Evolutionary conservation across 73 alveolate genomes (phyloP).

Genomic region (Breviolum minutum): DNA sequence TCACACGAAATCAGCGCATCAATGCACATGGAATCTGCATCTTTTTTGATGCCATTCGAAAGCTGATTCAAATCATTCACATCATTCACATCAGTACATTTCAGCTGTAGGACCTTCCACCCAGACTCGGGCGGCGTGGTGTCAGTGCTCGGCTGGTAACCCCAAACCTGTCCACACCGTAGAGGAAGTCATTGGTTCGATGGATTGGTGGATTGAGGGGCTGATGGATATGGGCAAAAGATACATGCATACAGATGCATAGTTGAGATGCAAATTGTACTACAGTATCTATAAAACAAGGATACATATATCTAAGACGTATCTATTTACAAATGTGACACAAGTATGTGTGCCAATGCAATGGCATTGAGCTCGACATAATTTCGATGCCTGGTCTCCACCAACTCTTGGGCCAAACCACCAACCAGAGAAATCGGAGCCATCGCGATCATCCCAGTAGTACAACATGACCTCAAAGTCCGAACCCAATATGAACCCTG

Average conservation of each 20-base stretch:
- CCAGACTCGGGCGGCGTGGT: constrained; percentile 77
- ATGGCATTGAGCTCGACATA: neutral
- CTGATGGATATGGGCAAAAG: too few relatives aligned
- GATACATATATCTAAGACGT: too few relatives aligned
- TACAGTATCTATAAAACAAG: too few relatives aligned
- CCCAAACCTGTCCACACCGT: constrained; percentile 42
- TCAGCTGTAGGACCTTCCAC: constrained; percentile 21
- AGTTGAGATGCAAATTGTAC: too few relatives aligned
- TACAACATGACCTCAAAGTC: constrained; percentile 34
- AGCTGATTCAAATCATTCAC: neutral
- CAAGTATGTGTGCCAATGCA: too few relatives aligned
- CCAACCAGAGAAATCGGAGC: constrained; percentile 81
- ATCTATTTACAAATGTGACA: too few relatives aligned
- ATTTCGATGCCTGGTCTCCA: constrained; percentile 73
- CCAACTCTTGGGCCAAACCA: constrained; percentile 94
- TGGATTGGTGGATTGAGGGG: neutral
- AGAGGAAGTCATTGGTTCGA: neutral
- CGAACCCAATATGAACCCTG: neutral
- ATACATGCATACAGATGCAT: too few relatives aligned
- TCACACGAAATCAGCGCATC: neutral
- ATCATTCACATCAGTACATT: neutral
- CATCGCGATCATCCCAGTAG: constrained; percentile 90
- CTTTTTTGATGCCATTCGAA: too few relatives aligned
- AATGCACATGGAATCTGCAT: too few relatives aligned
- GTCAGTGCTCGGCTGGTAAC: constrained; percentile 70